These are phyloP conservation scores for Debaryomyces fabryi DNA, from an alignment of 1,139 yeast species.

Conservation along the genomic window DNA sequence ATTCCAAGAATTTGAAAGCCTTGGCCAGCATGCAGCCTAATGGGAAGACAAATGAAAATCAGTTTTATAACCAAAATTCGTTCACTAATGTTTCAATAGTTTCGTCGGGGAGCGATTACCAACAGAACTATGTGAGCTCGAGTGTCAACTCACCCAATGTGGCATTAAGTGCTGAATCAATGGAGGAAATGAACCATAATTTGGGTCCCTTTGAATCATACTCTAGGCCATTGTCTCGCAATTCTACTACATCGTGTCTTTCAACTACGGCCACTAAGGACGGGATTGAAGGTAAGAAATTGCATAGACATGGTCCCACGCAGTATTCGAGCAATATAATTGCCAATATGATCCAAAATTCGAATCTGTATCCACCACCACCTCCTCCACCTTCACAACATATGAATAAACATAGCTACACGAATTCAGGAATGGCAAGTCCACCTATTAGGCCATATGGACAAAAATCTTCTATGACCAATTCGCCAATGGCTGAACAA, in stretches of 20 bases:
- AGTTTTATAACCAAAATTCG: conserved; percentile 9
- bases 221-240: conserved; percentile 61
- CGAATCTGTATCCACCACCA: not conserved
- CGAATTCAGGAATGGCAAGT: not conserved
- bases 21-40: conserved; percentile 9
- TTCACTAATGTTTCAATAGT: conserved; percentile 31
- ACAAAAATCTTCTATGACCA: not conserved
- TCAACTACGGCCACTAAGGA: conserved; percentile 76
- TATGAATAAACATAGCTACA: not conserved
- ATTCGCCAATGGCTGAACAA: not conserved
- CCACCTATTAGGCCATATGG: not conserved
- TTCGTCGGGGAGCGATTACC: conserved; percentile 31
- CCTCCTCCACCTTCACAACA: not conserved
- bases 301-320: conserved; percentile 48
- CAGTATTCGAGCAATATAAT: conserved; percentile 39
- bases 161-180: not conserved
- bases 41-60: conserved; percentile 2
- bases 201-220: conserved; percentile 19
- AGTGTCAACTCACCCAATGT: not conserved
- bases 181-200: not conserved
- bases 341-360: conserved; percentile 32
- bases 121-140: conserved; percentile 9
- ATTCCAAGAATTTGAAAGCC: conserved; percentile 24
- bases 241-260: conserved; percentile 63
- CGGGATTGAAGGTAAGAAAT: conserved; percentile 65